Evolutionary conservation across 2,329 filamentous ascomycete genomes (phyloP), one percentile per base, ranked within the genome.

Genomic region (Fusarium nematophilum): DNA sequence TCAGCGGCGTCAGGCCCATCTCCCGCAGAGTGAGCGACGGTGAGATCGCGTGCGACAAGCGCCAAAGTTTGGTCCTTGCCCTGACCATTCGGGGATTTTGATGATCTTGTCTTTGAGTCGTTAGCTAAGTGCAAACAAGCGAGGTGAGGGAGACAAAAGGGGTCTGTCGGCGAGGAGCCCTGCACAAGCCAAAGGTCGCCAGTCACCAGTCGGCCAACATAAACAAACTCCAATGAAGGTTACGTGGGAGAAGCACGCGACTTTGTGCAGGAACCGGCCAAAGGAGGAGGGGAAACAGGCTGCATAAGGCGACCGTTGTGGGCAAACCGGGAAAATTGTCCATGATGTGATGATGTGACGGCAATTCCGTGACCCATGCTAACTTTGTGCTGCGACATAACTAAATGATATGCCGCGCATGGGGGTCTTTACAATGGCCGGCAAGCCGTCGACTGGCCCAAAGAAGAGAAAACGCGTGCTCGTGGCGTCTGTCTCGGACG

Each of bases 211-310:
- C 52, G 39, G 40, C 42, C 37, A 49, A 49, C 60, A n/a, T n/a
- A n/a, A n/a, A n/a, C n/a, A n/a, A n/a, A n/a, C n/a, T 59, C 63
- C 62, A 66, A 57, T 40, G 9, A 5, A 31, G 21, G 44, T 40
- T 48, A 45, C 44, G 15, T n/a, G n/a, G 43, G 23, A 42, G 31
- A 50, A 54, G 63, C 65, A 68, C 65, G 65, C 65, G 65, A 67
- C 63, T 64, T 62, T 57, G 56, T 66, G 51, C 59, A 66, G 52
- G 40, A 65, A 40, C 49, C 50, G 52, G 42, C 50, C 37, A 45
- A 50, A 10, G 38, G n/a, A n/a, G n/a, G n/a, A n/a, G n/a, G n/a
- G n/a, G n/a, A n/a, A n/a, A n/a, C n/a, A n/a, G n/a, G n/a, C n/a
- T 61, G 62, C 64, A 67, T 60, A 63, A 61, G 15, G 45, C 21